A percentile compares a stretch with the other conserved stretches of the same genome.
These are phyloP conservation scores for Tardiomyces blankii DNA, from an alignment of 1,139 yeast species.

Conservation along the genomic window DNA sequence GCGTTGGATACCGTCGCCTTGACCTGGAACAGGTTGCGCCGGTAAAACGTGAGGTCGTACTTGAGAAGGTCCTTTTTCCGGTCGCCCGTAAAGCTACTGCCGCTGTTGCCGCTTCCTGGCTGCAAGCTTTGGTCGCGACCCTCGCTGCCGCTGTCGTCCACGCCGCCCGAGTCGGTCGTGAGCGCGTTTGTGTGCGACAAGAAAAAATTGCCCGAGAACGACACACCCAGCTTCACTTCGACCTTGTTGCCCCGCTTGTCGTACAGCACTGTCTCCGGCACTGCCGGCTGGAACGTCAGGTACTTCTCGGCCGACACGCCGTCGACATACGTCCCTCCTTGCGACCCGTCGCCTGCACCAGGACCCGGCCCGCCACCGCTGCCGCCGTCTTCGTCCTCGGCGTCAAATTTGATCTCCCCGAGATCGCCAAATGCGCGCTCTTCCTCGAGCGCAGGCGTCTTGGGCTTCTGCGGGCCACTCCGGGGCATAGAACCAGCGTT, in stretches of 20 bases:
- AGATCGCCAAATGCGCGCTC: too few species aligned
- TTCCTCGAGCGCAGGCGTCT: too few species aligned
- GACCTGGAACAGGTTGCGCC: conserved; percentile 23
- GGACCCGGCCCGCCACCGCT: too few species aligned
- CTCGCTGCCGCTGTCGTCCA: neutral
- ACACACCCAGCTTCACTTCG: conserved; percentile 11
- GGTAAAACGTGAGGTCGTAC: conserved; percentile 21
- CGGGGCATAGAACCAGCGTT: too few species aligned
- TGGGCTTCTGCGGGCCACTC: too few species aligned
- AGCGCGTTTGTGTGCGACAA: conserved; percentile 3
- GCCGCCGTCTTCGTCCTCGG: too few species aligned
- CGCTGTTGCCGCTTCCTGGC: conserved; percentile 2
- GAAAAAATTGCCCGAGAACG: conserved; percentile 19
- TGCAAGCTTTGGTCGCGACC: conserved; percentile 1
- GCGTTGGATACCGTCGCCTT: conserved; percentile 19
- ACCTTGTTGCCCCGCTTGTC: conserved; percentile 14
- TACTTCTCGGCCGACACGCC: conserved; percentile 1
- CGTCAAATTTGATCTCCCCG: too few species aligned
- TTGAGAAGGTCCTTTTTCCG: conserved; percentile 7
- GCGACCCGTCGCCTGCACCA: too few species aligned
- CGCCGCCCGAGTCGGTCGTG: neutral
- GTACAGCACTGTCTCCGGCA: conserved; percentile 13
- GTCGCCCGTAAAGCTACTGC: conserved; percentile 1
- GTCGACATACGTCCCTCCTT: too few species aligned
- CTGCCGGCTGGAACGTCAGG: conserved; percentile 14